Evolutionary conservation across 1,139 yeast genomes (phyloP).

Genomic region (Candida sanyaensis): DNA sequence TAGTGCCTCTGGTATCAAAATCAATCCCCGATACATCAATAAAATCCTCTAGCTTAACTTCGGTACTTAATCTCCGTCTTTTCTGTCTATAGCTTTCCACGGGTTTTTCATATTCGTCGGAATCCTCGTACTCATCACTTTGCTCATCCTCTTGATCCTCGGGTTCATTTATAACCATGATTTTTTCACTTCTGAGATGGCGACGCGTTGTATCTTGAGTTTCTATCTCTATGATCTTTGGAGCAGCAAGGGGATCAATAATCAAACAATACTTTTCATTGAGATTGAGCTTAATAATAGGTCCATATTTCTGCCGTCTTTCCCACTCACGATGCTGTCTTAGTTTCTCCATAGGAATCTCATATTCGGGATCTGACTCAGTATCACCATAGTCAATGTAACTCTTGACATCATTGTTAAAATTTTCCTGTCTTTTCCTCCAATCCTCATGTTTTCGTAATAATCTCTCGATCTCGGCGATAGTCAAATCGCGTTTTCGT

Average conservation of each 20-base stretch:
- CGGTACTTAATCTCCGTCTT: neutral
- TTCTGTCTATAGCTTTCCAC: neutral
- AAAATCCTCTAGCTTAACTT: slow-evolving; percentile 11
- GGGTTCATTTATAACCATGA: neutral
- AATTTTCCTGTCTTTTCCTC: slow-evolving; percentile 33
- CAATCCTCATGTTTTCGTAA: slow-evolving; percentile 50
- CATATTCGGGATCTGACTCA: slow-evolving; percentile 18
- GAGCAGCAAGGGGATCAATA: slow-evolving; percentile 34
- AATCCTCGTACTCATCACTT: neutral
- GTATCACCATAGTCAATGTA: slow-evolving; percentile 7
- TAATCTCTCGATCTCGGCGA: slow-evolving; percentile 49
- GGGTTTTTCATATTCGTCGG: neutral
- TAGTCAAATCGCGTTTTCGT: slow-evolving; percentile 51
- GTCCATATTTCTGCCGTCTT: slow-evolving; percentile 23
- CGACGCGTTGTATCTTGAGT: neutral
- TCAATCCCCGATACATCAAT: slow-evolving; percentile 3
- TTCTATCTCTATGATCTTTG: slow-evolving; percentile 17
- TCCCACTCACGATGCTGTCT: slow-evolving; percentile 21
- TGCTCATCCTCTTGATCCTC: neutral
- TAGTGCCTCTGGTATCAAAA: slow-evolving; percentile 2
- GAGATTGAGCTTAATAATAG: slow-evolving; percentile 26
- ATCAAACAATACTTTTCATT: slow-evolving; percentile 30
- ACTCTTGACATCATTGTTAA: slow-evolving; percentile 28
- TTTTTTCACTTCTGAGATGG: neutral
- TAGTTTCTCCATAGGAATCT: slow-evolving; percentile 22